Percentiles rank a stretch among this genome's conserved stretches.
Conservation (phyloP, 225 moss, liverwort and hornwort species). For the Pseudisothecium myosuroides region DNA sequence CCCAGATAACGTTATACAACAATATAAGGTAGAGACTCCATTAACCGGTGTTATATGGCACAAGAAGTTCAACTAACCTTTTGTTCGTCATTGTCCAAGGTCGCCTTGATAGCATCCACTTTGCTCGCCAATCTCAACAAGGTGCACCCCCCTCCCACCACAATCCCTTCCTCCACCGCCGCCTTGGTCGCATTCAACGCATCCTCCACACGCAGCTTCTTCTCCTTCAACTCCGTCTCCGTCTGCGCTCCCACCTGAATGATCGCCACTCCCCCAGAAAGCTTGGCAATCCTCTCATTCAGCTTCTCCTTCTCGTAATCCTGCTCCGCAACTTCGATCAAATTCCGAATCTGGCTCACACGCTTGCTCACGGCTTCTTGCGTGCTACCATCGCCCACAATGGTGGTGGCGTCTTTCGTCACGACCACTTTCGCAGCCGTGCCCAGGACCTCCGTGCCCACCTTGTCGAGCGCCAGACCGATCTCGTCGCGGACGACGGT, state of each 20-base stretch:
- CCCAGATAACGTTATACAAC: background rate
- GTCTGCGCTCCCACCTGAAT: conserved; percentile 97
- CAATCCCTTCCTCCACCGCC: conserved; percentile 95
- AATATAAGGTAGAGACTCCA: background rate
- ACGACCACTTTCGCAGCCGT: conserved; percentile 74
- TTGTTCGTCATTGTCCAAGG: conserved; percentile 87
- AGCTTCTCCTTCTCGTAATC: conserved; percentile 96
- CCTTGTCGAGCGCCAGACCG: conserved; percentile 89
- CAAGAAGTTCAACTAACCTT: conserved; percentile 23
- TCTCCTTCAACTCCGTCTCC: conserved; percentile 94
- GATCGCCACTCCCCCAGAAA: conserved; percentile 94
- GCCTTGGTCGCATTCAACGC: conserved; percentile 95
- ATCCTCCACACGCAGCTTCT: conserved; percentile 94
- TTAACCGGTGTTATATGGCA: background rate
- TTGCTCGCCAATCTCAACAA: conserved; percentile 75
- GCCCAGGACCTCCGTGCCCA: conserved; percentile 81
- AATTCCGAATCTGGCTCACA: conserved; percentile 74
- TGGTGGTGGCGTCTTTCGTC: conserved; percentile 82
- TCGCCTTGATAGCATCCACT: conserved; percentile 79
- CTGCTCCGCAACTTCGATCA: conserved; percentile 83
- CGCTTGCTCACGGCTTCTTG: conserved; percentile 69
- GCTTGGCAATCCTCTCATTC: conserved; percentile 91
- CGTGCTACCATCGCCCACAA: conserved; percentile 87
- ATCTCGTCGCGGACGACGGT: conserved; percentile 90
- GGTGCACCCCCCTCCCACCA: conserved; percentile 92